Conservation (phyloP, 106 monocot genomes). For the Cymbidium sinense region DNA sequence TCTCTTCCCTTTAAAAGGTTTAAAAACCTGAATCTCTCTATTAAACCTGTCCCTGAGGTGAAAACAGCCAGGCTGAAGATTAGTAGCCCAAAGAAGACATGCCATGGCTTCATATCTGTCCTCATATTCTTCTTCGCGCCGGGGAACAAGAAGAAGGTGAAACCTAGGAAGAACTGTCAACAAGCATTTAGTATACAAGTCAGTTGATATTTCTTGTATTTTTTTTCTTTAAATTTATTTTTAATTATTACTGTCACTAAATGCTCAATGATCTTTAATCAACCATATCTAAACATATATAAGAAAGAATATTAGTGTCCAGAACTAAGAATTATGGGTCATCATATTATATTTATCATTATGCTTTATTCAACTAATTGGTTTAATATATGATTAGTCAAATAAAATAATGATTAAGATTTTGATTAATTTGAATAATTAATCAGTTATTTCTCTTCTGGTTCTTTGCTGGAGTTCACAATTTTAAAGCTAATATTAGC, state of each 20-base stretch:
- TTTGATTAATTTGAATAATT: too few relatives aligned
- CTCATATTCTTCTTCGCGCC: slow-evolving; percentile 8
- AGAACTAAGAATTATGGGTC: not conserved
- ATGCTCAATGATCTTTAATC: not conserved
- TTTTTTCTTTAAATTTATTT: too few relatives aligned
- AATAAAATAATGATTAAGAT: too few relatives aligned
- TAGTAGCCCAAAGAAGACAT: slow-evolving; percentile 20
- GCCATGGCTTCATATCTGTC: slow-evolving; percentile 25
- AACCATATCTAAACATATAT: not conserved
- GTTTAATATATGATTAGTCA: too few relatives aligned
- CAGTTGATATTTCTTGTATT: not conserved
- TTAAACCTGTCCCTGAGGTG: slow-evolving; percentile 27
- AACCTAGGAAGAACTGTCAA: slow-evolving; percentile 26
- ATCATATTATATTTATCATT: too few relatives aligned
- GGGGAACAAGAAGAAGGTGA: slow-evolving; percentile 19
- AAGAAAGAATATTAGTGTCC: too few relatives aligned
- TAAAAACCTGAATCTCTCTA: slow-evolving; percentile 11
- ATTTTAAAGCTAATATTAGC: too few relatives aligned
- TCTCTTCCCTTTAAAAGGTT: slow-evolving; percentile 8
- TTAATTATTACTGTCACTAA: too few relatives aligned
- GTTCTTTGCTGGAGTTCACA: too few relatives aligned
- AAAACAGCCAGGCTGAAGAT: slow-evolving; percentile 25
- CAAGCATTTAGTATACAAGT: not conserved
- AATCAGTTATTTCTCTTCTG: too few relatives aligned
- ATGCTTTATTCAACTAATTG: too few relatives aligned